Evolutionary conservation across 2,329 filamentous ascomycete genomes (phyloP), one percentile per base, ranked within the genome.

Genomic region (Cercospora sp.): DNA sequence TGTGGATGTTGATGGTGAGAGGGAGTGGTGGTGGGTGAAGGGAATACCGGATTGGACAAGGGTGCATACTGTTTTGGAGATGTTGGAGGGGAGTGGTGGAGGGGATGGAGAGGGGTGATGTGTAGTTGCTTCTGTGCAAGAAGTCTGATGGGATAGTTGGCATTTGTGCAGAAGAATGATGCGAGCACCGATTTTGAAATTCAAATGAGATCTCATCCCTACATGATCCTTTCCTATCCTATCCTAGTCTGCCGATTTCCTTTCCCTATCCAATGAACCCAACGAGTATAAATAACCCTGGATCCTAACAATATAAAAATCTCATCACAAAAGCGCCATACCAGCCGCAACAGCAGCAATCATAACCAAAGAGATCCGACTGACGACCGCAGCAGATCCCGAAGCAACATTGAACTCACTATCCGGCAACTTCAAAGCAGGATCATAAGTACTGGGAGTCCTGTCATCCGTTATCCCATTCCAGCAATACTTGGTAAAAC

Each of bases 401-500:
- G 26, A 30, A 10, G 63, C 70, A 28, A 71, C 69, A 24, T 68
- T 70, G 5, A 61, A 61, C 12, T 63, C 43, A 16, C 66, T 64
- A 10, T 58, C 55, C 12, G 55, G 43, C 32, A 77, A 51, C 69
- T 77, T 76, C 66, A 76, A 71, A 37, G 66, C 63, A 10, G 77
- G 77, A 18, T 69, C 66, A 53, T 77, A 78, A 55, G 64, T 67
- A 1, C 61, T 65, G 10, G 75, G 73, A 45, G 67, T 43, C 5
- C 65, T 69, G 12, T 66, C 68, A 63, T 85, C 81, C 6, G 81
- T 67, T 1, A 87, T 91, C n/a, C 95, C 95, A 78, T 97, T 87
- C 95, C 95, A 99, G 86, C 95, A 99, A 82, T 97, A 97, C 21
- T 83, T 80, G 12, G 83, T 73, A 80, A 97, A 98, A 82, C 95